Evolutionary conservation across 306 rosid species (phyloP), one percentile per base, ranked within the genome.

Genomic region (Carpinus fangiana): DNA sequence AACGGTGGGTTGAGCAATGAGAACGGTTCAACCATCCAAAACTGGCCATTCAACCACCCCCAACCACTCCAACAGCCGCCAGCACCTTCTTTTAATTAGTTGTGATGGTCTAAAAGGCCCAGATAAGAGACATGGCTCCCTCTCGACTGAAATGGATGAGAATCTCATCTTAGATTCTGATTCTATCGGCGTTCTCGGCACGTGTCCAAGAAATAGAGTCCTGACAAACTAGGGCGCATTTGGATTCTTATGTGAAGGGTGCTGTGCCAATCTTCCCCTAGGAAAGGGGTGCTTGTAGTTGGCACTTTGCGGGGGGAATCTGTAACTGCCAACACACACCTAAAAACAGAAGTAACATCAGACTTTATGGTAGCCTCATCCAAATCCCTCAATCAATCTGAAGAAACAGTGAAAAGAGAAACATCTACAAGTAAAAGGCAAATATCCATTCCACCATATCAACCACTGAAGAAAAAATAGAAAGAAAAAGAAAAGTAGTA

Each of bases 221-320:
- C 50, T 41, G 77, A 79, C 73, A 72, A 52, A 31, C 1, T 23
- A 43, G 13, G 21, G 38, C 12, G 50, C 20, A 7, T 28, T 31
- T 12, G 28, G 17, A 28, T 75, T 18, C 13, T 14, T 54, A 64
- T 18, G 28, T 5, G 16, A 3, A n/a, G 51, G 2, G 28, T 11
- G 7, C 6, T 17, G 28, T 43, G 57, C 59, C 45, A 11, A 73
- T 53, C 59, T 41, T 73, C 69, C 78, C 65, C 36, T 53, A 36
- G 71, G n/a, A 70, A 23, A 16, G 6, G 57, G 79, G 21, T 34
- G 18, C 13, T 31, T 48, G 54, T 71, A 12, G 43, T 50, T 75
- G 80, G 73, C 76, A 18, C 54, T 38, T 60, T 50, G 57, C 23
- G 21, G 2, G 16, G 76, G 73, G 80, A 73, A 56, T 82, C 67